Base-by-base conservation (phyloP, 2,329 filamentous ascomycete species). In the Trichoderma lentiforme region DNA sequence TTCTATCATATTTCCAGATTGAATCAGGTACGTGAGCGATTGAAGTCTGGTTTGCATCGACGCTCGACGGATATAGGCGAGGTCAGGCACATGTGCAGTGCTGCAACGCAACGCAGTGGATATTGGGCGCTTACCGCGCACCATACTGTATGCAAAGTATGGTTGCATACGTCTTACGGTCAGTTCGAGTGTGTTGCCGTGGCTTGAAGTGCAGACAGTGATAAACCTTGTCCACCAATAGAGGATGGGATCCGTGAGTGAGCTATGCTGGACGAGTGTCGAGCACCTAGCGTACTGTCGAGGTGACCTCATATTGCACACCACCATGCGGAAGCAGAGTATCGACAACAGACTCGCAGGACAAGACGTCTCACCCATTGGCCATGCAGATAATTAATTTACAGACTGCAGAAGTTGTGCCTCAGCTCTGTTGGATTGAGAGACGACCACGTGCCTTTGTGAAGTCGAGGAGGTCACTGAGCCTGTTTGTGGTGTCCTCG, bases 401-500 rank as follows among this genome's bases (percentile, higher is more conserved):
- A 61, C 21, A 60, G 15, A 28, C 14, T 61, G 26, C 67, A 53
- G 34, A 51, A 12, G 53, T 60, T 60, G 51, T 58, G 18, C 34
- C 24, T 64, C 21, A 47, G 28, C 26, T 39, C 51, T 58, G 34
- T 60, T 58, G 56, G 53, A 72, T 56, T 57, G 61, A 60, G 58
- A 14, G 34, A 26, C n/a, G 51, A 30, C 61, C 72, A 73, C 70
- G 70, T 69, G 70, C 57, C 39, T 14, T 8, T 14, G 36, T 30
- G 21, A 21, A 53, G 24, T 24, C 30, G 24, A 6, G 57, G 4
- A 62, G 56, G 67, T 53, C 57, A 26, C 39, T 30, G 32, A 57
- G 30, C 71, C 32, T 75, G 73, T 67, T 68, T 56, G 61, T 57
- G 71, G 51, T 69, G 43, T 64, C 58, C 51, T 47, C 73, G 72